These are phyloP conservation scores for Blastobotrys proliferans DNA, from an alignment of 1,139 yeast genomes.

Conservation along the genomic window DNA sequence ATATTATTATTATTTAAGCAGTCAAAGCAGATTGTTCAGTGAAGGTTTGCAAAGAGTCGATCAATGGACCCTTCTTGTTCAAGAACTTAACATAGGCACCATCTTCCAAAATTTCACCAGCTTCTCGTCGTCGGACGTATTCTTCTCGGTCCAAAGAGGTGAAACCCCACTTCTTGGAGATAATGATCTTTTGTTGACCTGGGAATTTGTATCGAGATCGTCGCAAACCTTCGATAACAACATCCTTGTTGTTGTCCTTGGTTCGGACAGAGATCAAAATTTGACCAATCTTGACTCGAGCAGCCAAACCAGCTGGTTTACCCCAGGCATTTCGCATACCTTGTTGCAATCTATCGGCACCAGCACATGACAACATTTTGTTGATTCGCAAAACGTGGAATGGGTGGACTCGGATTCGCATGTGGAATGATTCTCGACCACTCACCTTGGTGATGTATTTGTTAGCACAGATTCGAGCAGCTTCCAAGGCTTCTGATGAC, in stretches of 20 bases:
- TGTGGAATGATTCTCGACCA: slow-evolving; percentile 99
- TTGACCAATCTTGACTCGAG: slow-evolving; percentile 99
- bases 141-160: slow-evolving; percentile 98
- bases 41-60: slow-evolving; percentile 88
- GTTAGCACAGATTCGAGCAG: slow-evolving; percentile 99
- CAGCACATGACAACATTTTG: slow-evolving; percentile 99
- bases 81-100: slow-evolving; percentile 99
- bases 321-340: slow-evolving; percentile 99
- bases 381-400: slow-evolving; percentile 99
- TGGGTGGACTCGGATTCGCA: slow-evolving; percentile 99
- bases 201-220: slow-evolving; percentile 99
- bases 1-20: too few relatives aligned
- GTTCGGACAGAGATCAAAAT: slow-evolving; percentile 97
- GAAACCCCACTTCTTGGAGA: slow-evolving; percentile 99
- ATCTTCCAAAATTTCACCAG: slow-evolving; percentile 98
- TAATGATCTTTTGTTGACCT: slow-evolving; percentile 98
- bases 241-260: slow-evolving; percentile 95
- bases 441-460: slow-evolving; percentile 96
- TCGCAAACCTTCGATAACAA: slow-evolving; percentile 98
- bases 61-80: slow-evolving; percentile 93
- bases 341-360: slow-evolving; percentile 99
- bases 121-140: slow-evolving; percentile 87
- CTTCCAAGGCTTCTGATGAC: slow-evolving; percentile 99
- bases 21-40: slow-evolving; percentile 65
- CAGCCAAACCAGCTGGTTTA: slow-evolving; percentile 99